phyloP scores from a whole-genome alignment of 2,329 filamentous ascomycete genomes.

The Elsinoe fawcettii region DNA sequence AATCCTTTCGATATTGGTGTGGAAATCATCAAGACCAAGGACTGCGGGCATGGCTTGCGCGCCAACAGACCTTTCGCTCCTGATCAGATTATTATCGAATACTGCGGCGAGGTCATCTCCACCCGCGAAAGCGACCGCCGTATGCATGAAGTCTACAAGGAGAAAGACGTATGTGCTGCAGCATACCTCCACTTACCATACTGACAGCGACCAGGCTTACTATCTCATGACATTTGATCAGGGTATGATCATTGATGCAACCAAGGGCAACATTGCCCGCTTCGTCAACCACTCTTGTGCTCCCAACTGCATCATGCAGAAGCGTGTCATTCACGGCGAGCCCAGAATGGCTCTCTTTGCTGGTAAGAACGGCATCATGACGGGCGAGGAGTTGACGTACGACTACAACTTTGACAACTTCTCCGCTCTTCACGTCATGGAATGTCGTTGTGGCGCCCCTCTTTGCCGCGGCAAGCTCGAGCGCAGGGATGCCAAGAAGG shows the following conservation, averaged over 20 bases:
- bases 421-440: slow-evolving; percentile 54
- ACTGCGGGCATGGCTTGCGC: slow-evolving; percentile 85
- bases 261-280: slow-evolving; percentile 86
- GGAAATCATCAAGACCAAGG: slow-evolving; percentile 83
- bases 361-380: slow-evolving; percentile 80
- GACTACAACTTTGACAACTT: slow-evolving; percentile 69
- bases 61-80: slow-evolving; percentile 80
- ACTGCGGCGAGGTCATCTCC: slow-evolving; percentile 95
- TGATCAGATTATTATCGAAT: slow-evolving; percentile 96
- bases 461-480: slow-evolving; percentile 54
- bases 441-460: slow-evolving; percentile 52
- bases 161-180: slow-evolving; percentile 64
- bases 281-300: slow-evolving; percentile 98
- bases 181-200: background rate
- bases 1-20: slow-evolving; percentile 88
- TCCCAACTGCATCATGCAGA: slow-evolving; percentile 91
- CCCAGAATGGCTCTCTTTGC: slow-evolving; percentile 96
- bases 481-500: slow-evolving; percentile 39
- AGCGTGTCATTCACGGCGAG: slow-evolving; percentile 90
- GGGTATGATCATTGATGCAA: slow-evolving; percentile 97
- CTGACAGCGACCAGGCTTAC: slow-evolving; percentile 59
- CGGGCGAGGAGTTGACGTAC: slow-evolving; percentile 92
- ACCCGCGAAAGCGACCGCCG: slow-evolving; percentile 86
- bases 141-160: slow-evolving; percentile 88
- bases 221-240: slow-evolving; percentile 99